phyloP scores from a whole-genome alignment of 257 asterid genomes.

The Solanum lignicaule region DNA sequence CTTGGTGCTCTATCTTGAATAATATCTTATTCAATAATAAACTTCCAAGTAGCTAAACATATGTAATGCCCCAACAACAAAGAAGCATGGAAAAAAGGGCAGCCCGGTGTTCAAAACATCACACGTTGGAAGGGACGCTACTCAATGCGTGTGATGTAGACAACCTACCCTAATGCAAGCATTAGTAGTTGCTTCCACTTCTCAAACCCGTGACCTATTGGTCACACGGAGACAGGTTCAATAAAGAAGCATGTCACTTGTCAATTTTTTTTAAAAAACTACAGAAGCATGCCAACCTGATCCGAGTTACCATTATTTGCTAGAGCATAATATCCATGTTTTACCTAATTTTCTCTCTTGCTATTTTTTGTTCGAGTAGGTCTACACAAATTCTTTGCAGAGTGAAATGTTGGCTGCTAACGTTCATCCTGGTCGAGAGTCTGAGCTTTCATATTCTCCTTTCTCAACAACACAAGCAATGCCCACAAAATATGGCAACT shows the following conservation, averaged over 20 bases:
- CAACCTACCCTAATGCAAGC: not conserved
- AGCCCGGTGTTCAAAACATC: not conserved
- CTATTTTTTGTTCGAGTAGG: slow-evolving; percentile 19
- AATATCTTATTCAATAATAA: not conserved
- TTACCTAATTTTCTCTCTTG: not conserved
- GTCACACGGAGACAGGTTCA: not conserved
- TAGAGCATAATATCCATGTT: not conserved
- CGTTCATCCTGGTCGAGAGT: slow-evolving; percentile 49
- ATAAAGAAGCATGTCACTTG: not conserved
- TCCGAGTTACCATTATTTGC: not conserved
- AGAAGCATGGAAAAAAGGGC: not conserved
- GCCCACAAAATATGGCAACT: slow-evolving; percentile 50
- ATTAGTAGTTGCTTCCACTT: not conserved
- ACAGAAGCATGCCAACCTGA: not conserved
- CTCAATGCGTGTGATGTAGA: not conserved
- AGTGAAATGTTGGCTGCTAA: slow-evolving; percentile 51
- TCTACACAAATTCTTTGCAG: slow-evolving; percentile 48
- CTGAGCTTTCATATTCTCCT: slow-evolving; percentile 57
- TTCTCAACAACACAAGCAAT: slow-evolving; percentile 40
- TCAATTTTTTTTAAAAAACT: not conserved
- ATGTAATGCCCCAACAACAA: not conserved
- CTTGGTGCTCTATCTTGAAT: not conserved
- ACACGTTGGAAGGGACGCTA: not conserved
- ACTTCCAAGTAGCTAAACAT: not conserved
- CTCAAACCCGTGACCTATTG: not conserved